Evolutionary conservation across 2,329 filamentous ascomycete genomes (phyloP), one percentile per base, ranked within the genome.

Genomic region (Phialophora macrospora): DNA sequence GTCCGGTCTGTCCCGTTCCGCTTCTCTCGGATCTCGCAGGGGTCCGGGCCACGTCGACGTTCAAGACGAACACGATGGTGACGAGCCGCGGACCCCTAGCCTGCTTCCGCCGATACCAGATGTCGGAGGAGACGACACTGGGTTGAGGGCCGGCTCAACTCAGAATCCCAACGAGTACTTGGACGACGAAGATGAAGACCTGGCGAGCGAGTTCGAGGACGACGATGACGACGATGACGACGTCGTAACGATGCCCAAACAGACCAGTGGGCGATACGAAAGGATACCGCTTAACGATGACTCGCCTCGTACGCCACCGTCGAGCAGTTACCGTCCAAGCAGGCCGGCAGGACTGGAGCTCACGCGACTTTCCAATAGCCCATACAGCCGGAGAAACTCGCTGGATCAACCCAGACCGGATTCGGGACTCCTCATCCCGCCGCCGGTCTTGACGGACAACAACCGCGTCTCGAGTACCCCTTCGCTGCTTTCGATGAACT

Each of bases 401-500:
- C 73, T 58, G 73, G 75, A 63, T 28, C 75, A 77, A 5, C 71
- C 73, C 8, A 75, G 75, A 3, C 72, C 71, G 1, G 77, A 79
- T 9, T 75, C 79, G 7, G 74, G 72, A 3, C 69, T 77, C 12
- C 63, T 72, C 22, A 55, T 64, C 30, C 65, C 68, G 32, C 70
- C 68, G 22, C 65, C 68, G 59, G 57, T 46, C 7, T 26, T 67
- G 2, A 58, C 56, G 26, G 64, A 58, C 11, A 55, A 57, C 41
- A 66, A 65, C 28, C 64, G 64, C 11, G 48, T 68, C n/a, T 70
- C 69, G 14, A 60, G 65, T 5, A 55, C 41, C 22, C 63, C 77
- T 52, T 84, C 82, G 1, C 77, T 79, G 2, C 78, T 88, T 28
- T 87, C 84, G 30, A 78, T 87, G 3, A 79, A 86, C 60, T 81